These are phyloP conservation scores for Verticillium albo-atrum DNA, from an alignment of 2,329 filamentous ascomycete species.

Conservation along the genomic window DNA sequence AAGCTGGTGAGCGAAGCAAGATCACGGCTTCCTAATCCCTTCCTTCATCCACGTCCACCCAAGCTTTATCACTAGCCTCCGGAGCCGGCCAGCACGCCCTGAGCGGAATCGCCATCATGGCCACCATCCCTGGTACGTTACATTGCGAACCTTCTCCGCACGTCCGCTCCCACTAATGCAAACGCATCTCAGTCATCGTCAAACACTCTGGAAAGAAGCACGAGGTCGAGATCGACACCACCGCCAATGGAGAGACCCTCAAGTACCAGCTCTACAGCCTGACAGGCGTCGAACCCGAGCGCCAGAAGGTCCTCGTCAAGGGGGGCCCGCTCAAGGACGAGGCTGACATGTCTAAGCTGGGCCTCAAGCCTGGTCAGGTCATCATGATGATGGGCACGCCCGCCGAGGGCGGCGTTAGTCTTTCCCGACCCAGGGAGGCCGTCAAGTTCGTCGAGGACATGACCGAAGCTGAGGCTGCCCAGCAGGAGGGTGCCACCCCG, in stretches of 20 bases:
- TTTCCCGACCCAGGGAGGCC: conserved; percentile 71
- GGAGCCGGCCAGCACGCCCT: neutral
- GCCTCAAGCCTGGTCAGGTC: conserved; percentile 77
- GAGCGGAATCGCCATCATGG: conserved; percentile 33
- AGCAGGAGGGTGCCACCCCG: conserved; percentile 77
- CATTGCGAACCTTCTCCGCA: conserved; percentile 10
- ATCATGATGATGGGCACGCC: conserved; percentile 98
- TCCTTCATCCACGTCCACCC: neutral
- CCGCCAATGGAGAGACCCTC: conserved; percentile 83
- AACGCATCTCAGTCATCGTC: conserved; percentile 63
- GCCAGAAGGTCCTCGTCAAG: conserved; percentile 94
- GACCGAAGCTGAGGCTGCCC: conserved; percentile 88
- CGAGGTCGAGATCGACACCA: conserved; percentile 84
- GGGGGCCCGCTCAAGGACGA: conserved; percentile 95
- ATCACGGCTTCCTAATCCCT: neutral
- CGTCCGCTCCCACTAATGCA: conserved; percentile 1
- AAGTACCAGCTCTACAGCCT: conserved; percentile 95
- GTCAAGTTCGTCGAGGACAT: conserved; percentile 95
- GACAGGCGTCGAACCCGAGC: conserved; percentile 91
- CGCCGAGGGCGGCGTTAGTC: conserved; percentile 54
- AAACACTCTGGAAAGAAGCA: conserved; percentile 96
- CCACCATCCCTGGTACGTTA: conserved; percentile 48
- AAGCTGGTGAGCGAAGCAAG: neutral
- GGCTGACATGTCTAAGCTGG: conserved; percentile 76
- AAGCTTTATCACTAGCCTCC: neutral